Evolutionary conservation across 1,284 basidiomycete species (phyloP).

Genomic region (Ganoderma leucocontextum): DNA sequence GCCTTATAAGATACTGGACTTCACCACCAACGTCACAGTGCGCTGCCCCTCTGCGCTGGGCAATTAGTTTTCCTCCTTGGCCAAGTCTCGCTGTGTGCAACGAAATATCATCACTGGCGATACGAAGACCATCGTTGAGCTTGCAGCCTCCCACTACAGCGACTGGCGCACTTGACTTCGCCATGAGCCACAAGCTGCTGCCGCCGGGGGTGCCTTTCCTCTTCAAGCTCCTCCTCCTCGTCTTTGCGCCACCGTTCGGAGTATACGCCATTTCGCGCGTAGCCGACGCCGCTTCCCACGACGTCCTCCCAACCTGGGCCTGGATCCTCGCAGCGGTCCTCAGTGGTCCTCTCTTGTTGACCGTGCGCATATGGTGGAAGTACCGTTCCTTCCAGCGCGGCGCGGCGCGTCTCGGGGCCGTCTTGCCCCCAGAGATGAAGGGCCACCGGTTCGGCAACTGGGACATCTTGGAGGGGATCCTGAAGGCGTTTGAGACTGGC

Average conservation of each 20-base stretch:
- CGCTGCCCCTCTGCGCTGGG: background rate
- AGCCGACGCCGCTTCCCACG: conserved; percentile 1
- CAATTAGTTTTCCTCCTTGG: background rate
- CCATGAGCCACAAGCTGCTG: conserved; percentile 24
- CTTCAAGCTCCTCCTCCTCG: conserved; percentile 20
- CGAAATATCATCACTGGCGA: background rate
- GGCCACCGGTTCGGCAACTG: conserved; percentile 31
- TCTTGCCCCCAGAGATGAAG: conserved; percentile 28
- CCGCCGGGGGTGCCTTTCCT: conserved; percentile 32
- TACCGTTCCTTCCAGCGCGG: conserved; percentile 19
- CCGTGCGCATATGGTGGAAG: conserved; percentile 24
- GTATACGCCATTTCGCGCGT: conserved; percentile 19
- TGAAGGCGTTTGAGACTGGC: conserved; percentile 25
- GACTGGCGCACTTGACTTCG: background rate
- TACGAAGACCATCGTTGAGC: background rate
- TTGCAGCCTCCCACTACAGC: background rate
- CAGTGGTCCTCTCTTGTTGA: conserved; percentile 23
- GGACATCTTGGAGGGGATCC: conserved; percentile 30
- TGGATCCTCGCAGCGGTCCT: conserved; percentile 22
- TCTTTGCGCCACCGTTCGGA: conserved; percentile 21
- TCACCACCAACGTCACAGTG: background rate
- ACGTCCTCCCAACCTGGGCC: conserved; percentile 24
- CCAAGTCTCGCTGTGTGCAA: background rate
- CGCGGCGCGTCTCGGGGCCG: conserved; percentile 32
- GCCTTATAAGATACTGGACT: background rate